A percentile compares a stretch with the other conserved stretches of the same genome.
Evolutionary conservation across 805 yeast genomes (phyloP).

Genomic region (Metschnikowia santaceciliae): DNA sequence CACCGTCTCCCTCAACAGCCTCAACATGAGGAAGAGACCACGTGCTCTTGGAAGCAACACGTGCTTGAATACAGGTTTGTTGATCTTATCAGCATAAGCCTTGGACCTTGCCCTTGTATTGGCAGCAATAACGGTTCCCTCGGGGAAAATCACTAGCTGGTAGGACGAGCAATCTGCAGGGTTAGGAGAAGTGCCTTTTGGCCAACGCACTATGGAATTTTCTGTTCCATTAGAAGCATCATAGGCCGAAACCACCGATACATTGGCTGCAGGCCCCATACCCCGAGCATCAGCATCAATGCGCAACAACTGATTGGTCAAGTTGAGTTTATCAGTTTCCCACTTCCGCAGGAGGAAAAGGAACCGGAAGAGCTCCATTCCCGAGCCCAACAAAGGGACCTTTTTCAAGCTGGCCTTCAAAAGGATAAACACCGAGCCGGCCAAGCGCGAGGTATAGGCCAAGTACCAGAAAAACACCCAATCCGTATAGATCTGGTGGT

Average conservation of each 20-base stretch:
- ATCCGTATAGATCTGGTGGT: conserved; percentile 91
- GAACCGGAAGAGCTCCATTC: conserved; percentile 76
- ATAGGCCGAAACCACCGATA: conserved; percentile 21
- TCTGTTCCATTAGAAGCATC: not conserved
- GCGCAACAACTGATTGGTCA: conserved; percentile 51
- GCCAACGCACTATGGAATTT: conserved; percentile 25
- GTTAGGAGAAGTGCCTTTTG: conserved; percentile 19
- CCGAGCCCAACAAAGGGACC: conserved; percentile 78
- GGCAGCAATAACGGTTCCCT: conserved; percentile 82
- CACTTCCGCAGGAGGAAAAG: conserved; percentile 82
- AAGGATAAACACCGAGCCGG: conserved; percentile 65
- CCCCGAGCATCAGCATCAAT: conserved; percentile 63
- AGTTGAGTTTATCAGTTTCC: conserved; percentile 63
- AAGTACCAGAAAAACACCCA: conserved; percentile 93
- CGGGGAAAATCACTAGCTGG: conserved; percentile 81
- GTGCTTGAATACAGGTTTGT: conserved; percentile 50
- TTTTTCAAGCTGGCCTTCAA: conserved; percentile 66
- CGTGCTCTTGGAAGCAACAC: conserved; percentile 78
- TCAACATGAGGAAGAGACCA: conserved; percentile 68
- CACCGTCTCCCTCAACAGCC: conserved; percentile 49
- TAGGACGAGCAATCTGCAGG: conserved; percentile 25
- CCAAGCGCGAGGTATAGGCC: conserved; percentile 61
- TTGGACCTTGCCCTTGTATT: conserved; percentile 58
- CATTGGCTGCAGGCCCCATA: conserved; percentile 48
- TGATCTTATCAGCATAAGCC: conserved; percentile 51